Base-by-base conservation (phyloP, 768 basidiomycete genomes). In the Melanogaster broomeanus region DNA sequence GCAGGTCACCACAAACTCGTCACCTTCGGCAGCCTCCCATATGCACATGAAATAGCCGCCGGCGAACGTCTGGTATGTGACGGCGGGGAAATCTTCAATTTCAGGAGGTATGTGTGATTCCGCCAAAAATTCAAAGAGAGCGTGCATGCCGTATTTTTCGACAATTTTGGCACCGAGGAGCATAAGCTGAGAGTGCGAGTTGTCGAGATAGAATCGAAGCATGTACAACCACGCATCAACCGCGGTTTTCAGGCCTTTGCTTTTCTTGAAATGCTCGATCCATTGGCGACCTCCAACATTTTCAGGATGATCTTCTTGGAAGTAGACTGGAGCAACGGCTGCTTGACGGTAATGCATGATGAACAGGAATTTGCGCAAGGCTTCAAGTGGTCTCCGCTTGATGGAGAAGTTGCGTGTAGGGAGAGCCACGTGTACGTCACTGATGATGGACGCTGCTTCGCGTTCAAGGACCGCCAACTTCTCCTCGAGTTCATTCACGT, bases 321-420 rank as follows among this genome's bases (percentile, higher is more conserved):
- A 70, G 52, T 72, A 71, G 55, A 3, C 42, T 25, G 13, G 61
- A 55, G 1, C 59, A 46, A 42, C 2, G 58, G 57, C n/a, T 51
- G 30, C 57, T 19, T 56, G 56, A 8, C 72, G 66, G 50, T 66
- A 69, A 34, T 71, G 63, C 70, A 73, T 69, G 19, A 74, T 31
- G 46, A 72, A 72, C 8, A 74, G 55, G 45, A 74, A 74, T 52
- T 71, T 74, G 3, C 71, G 60, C 28, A 74, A 50, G 5, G 47
- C 58, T 8, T 68, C 61, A 3, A 74, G 56, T 13, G 61, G 58
- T 18, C 57, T 57, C 25, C 72, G 52, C 19, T 64, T 58, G n/a
- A 72, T n/a, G 16, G 50, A 41, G 22, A 69, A 8, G 22, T 19
- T 25, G 28, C 18, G 27, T 28, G 9, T 15, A n/a, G 39, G 25